Percentiles rank a stretch among this genome's conserved stretches.
These are phyloP conservation scores for Citrus glauca DNA, from an alignment of 345 rosid species.

Conservation along the genomic window DNA sequence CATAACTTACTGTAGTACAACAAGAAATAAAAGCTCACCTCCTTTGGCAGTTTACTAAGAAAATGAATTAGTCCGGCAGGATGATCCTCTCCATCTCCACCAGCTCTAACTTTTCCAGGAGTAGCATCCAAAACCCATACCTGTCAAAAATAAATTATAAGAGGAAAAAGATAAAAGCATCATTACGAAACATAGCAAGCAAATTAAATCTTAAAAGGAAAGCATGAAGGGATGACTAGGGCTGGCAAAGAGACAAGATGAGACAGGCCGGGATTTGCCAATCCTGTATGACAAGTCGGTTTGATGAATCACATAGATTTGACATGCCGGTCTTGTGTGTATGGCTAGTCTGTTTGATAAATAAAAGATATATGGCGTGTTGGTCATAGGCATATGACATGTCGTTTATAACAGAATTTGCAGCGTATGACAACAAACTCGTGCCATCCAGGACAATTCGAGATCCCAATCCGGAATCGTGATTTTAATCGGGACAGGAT, in stretches of 20 bases:
- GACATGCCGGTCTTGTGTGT: too few relatives aligned
- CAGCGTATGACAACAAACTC: too few relatives aligned
- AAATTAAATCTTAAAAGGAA: neutral
- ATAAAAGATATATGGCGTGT: too few relatives aligned
- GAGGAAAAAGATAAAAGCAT: neutral
- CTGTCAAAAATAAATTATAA: constrained; percentile 28
- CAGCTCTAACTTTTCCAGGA: constrained; percentile 90
- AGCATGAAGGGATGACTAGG: neutral
- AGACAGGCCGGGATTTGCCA: too few relatives aligned
- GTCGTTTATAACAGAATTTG: too few relatives aligned
- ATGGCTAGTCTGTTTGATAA: too few relatives aligned
- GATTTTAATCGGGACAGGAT: too few relatives aligned
- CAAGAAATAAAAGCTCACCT: constrained; percentile 36
- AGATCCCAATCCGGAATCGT: rapidly evolving
- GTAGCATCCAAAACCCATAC: constrained; percentile 97
- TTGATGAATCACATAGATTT: too few relatives aligned
- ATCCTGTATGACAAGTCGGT: too few relatives aligned
- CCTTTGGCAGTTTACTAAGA: constrained; percentile 59
- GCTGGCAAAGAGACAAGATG: too few relatives aligned
- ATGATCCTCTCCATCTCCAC: constrained; percentile 88
- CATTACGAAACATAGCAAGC: neutral
- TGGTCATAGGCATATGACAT: too few relatives aligned
- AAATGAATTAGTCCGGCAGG: constrained; percentile 80
- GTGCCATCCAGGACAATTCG: too few relatives aligned
- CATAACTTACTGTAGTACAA: neutral